Percentiles rank a stretch among this genome's conserved stretches.
Evolutionary conservation across 768 basidiomycete species (phyloP).

Genomic region (Lentinula edodes): DNA sequence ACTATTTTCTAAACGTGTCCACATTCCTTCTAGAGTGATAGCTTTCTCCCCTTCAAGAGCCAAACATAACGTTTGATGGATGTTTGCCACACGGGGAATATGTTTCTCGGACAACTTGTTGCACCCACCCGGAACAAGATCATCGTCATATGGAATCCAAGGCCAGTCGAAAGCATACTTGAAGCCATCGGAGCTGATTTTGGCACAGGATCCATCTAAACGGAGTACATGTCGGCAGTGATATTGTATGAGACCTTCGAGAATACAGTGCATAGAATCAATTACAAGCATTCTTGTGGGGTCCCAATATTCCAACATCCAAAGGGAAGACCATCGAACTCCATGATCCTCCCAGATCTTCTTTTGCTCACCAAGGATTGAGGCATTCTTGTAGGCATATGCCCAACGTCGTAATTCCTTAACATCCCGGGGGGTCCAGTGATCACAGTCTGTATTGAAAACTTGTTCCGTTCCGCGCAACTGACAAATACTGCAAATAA

Average conservation of each 20-base stretch:
- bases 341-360: conserved; percentile 16
- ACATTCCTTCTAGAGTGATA: neutral
- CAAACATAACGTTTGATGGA: neutral
- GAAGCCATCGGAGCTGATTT: neutral
- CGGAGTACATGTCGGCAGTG: conserved; percentile 20
- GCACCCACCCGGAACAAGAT: neutral
- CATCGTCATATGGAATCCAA: neutral
- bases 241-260: conserved; percentile 25
- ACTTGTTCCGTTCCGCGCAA: conserved; percentile 17
- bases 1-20: neutral
- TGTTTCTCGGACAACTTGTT: neutral
- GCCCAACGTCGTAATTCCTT: conserved; percentile 13
- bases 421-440: conserved; percentile 17
- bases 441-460: conserved; percentile 16
- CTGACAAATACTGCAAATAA: conserved; percentile 24
- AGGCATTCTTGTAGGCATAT: conserved; percentile 18
- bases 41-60: neutral
- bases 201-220: neutral
- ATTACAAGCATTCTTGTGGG: conserved; percentile 22
- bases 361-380: conserved; percentile 9
- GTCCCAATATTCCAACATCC: conserved; percentile 35
- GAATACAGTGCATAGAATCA: conserved; percentile 37
- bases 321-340: conserved; percentile 24
- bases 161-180: neutral
- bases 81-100: neutral